A percentile compares a stretch with the other conserved stretches of the same genome.
These are phyloP conservation scores for Exidia glandulosa DNA, from an alignment of 768 basidiomycete genomes.

Conservation along the genomic window DNA sequence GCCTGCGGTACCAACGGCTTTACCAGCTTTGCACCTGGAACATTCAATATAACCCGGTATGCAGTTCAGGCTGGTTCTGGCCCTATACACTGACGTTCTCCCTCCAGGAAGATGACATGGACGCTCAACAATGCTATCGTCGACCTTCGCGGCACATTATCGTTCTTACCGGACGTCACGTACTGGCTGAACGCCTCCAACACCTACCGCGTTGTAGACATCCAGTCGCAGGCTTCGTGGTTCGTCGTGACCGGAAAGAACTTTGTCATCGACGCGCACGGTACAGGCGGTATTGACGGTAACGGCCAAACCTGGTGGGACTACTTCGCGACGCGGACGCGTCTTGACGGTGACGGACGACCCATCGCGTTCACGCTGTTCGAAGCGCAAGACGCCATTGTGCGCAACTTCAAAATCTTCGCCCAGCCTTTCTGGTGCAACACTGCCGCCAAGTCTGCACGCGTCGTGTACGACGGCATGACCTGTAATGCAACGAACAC, in stretches of 20 bases:
- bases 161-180: slow-evolving; percentile 45
- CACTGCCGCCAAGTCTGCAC: slow-evolving; percentile 36
- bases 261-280: slow-evolving; percentile 45
- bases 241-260: slow-evolving; percentile 48
- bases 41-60: slow-evolving; percentile 42
- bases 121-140: slow-evolving; percentile 1
- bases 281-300: slow-evolving; percentile 45
- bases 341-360: slow-evolving; percentile 44
- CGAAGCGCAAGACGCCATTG: slow-evolving; percentile 29
- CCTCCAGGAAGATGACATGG: slow-evolving; percentile 6
- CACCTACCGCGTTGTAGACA: slow-evolving; percentile 51
- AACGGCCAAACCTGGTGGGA: slow-evolving; percentile 55
- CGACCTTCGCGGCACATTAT: slow-evolving; percentile 1
- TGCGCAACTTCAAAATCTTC: slow-evolving; percentile 40
- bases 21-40: slow-evolving; percentile 32
- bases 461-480: slow-evolving; percentile 47
- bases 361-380: slow-evolving; percentile 45
- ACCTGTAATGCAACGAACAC: slow-evolving; percentile 45
- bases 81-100: not conserved
- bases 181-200: slow-evolving; percentile 45
- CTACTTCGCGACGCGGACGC: slow-evolving; percentile 35
- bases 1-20: slow-evolving; percentile 37
- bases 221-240: slow-evolving; percentile 54
- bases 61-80: not conserved
- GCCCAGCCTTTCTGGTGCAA: slow-evolving; percentile 54